Base-by-base conservation (phyloP, 306 rosid species). In the Casuarina equisetifolia region DNA sequence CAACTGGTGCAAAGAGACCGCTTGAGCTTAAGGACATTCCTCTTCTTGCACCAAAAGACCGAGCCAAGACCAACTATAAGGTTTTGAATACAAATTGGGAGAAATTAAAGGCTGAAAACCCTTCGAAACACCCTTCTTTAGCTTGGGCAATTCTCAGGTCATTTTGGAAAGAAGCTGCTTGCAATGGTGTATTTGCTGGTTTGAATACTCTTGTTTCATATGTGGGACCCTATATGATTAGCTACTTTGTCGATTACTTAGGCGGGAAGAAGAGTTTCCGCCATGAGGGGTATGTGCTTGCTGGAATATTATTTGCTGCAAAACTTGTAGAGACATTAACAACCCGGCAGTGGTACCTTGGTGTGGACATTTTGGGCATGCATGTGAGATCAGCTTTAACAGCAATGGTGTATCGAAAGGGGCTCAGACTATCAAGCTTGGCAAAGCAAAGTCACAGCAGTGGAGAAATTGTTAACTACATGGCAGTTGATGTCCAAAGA, bases 361-460 rank as follows among this genome's bases (percentile, higher is more conserved):
- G 99, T 77, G 99, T 96, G 67, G 99, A 96, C 87, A 96, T 96
- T 72, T 82, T 96, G 89, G 99, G 99, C 55, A 96, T 96, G 99
- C 99, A 96, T 79, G 91, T 93, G 61, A 86, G 99, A 78, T 96
- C 98, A 32, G 97, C 96, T 79, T 89, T 96, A 64, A 96, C 98
- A 0, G 99, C 99, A 40, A 88, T 96, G 96, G 99, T 96, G 43
- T 96, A 91, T 79, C 84, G 75, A 64, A 96, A 96, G 86, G 99
- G 99, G 35, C 97, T 96, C 55, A 85, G 91, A 76, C 88, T 96
- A 69, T 96, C 99, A 35, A 93, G 99, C 91, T 77, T 85, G 63
- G 91, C 99, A 44, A 96, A 80, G 88, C 99, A 96, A 74, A 93
- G 93, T 85, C 99, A 96, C 86, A 91, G 98, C 20, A 96, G 98